Percentiles rank a stretch among this genome's conserved stretches.
These are phyloP conservation scores for Podaxis carcinomalis DNA, from an alignment of 768 basidiomycete genomes.

Conservation along the genomic window DNA sequence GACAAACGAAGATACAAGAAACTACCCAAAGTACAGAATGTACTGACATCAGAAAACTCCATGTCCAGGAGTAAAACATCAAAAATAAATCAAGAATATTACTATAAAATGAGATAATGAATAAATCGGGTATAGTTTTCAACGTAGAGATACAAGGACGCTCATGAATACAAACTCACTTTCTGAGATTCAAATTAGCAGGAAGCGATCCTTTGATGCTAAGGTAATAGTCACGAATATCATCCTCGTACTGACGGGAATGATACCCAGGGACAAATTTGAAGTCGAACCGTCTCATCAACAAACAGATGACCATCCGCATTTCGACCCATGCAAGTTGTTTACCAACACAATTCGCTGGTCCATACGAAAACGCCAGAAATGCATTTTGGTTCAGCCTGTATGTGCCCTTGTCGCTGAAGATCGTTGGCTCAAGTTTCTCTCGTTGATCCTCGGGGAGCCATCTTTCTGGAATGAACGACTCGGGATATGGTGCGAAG, in stretches of 20 bases:
- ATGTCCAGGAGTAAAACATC: background rate
- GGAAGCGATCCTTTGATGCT: constrained; percentile 26
- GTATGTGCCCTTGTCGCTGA: constrained; percentile 21
- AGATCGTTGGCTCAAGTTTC: constrained; percentile 28
- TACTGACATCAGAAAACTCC: too few species aligned
- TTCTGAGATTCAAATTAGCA: constrained; percentile 28
- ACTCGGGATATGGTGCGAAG: constrained; percentile 33
- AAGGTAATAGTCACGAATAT: constrained; percentile 32
- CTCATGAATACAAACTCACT: constrained; percentile 8
- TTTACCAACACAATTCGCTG: constrained; percentile 46
- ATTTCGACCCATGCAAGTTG: constrained; percentile 31
- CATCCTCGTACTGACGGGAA: constrained; percentile 25
- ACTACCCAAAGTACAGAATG: too few species aligned
- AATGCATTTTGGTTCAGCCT: constrained; percentile 20
- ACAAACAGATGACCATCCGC: constrained; percentile 30
- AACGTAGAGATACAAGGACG: background rate
- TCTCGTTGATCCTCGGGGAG: constrained; percentile 18
- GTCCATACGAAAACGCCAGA: constrained; percentile 39
- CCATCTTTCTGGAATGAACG: constrained; percentile 37
- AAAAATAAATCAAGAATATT: background rate
- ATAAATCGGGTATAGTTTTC: background rate
- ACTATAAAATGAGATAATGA: background rate
- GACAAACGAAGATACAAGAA: background rate
- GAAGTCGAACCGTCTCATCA: constrained; percentile 36
- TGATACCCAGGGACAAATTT: constrained; percentile 28